Conservation (phyloP, 2,329 filamentous ascomycete genomes). For the Dactylonectria macrodidyma region DNA sequence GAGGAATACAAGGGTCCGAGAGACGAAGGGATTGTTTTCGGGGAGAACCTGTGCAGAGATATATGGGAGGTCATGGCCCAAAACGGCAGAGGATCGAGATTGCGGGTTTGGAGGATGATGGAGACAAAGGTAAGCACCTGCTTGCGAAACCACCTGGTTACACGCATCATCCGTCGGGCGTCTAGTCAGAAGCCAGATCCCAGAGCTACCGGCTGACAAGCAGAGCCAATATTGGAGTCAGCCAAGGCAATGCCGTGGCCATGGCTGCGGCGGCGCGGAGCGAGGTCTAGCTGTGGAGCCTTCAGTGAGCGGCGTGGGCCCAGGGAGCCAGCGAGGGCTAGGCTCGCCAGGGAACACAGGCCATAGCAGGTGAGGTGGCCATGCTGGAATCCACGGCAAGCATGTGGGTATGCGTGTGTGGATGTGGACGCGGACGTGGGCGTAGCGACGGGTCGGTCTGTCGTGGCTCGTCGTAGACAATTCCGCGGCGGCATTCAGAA, state of each 20-base stretch:
- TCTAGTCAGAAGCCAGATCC: constrained; percentile 8
- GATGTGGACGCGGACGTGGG: not conserved
- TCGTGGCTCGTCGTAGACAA: constrained; percentile 11
- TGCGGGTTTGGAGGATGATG: constrained; percentile 10
- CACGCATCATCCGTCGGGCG: constrained; percentile 14
- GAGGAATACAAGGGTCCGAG: not conserved
- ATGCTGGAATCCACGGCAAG: not conserved
- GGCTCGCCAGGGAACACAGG: not conserved
- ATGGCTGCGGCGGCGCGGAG: constrained; percentile 22
- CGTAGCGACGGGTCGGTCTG: not conserved
- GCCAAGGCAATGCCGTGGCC: constrained; percentile 3
- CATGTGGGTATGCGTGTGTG: constrained; percentile 11
- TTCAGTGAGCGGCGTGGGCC: not conserved
- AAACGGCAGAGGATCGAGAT: constrained; percentile 25
- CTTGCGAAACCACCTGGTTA: constrained; percentile 5
- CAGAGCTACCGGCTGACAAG: not conserved
- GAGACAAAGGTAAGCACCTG: constrained; percentile 13
- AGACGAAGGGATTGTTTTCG: not conserved
- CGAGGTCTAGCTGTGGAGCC: constrained; percentile 11
- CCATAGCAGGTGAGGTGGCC: not conserved
- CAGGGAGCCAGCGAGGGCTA: too few species aligned
- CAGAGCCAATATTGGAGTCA: constrained; percentile 11
- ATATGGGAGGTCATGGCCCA: constrained; percentile 10
- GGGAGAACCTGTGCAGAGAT: constrained; percentile 11
- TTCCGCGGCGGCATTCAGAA: not conserved